Evolutionary conservation across 2,329 filamentous ascomycete genomes (phyloP), one percentile per base, ranked within the genome.

Genomic region (Thielaviopsis euricoi): DNA sequence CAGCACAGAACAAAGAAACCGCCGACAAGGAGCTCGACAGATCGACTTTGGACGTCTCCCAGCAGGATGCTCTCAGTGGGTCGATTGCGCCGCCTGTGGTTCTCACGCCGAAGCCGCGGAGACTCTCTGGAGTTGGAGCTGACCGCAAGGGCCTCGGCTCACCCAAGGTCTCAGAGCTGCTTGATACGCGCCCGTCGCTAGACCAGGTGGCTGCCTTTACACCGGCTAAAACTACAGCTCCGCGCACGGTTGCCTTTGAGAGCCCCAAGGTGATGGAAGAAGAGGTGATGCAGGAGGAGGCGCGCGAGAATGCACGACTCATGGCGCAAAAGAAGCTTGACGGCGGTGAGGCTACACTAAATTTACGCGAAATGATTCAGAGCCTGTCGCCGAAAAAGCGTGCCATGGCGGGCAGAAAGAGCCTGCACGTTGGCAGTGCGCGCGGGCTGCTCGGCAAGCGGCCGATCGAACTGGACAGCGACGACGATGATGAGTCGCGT

Each of bases 361-460:
- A 81, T 61, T 71, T 91, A 50, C 85, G 81, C 62, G 85, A 88
- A 62, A 84, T 89, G 79, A 91, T 91, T 61, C 78, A 85, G 61
- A 86, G 81, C 58, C 74, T 91, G 62, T 89, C 85, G 23, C 87
- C 87, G 0, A 87, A 86, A 69, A 87, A 88, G 67, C 83, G 80
- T 57, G 69, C 71, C 6, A 63, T 86, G 6, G 81, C 76, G 58
- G 81, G 81, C 15, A 81, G 86, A 48, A 90, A 90, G 71, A 90
- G 86, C 66, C 73, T 90, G 54, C 83, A 86, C 62, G 80, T 88
- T 21, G 86, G 86, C 48, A 86, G 85, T 64, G 86, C 86, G 15
- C 81, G 74, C 61, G 86, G 86, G 0, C 70, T 90, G 21, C 73
- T 90, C 5, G 86, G 86, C 6, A 90, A 90, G 68, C 76, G 86